phyloP scores from a whole-genome alignment of 2,329 filamentous ascomycete species.

The Pseudogymnoascus sp. region DNA sequence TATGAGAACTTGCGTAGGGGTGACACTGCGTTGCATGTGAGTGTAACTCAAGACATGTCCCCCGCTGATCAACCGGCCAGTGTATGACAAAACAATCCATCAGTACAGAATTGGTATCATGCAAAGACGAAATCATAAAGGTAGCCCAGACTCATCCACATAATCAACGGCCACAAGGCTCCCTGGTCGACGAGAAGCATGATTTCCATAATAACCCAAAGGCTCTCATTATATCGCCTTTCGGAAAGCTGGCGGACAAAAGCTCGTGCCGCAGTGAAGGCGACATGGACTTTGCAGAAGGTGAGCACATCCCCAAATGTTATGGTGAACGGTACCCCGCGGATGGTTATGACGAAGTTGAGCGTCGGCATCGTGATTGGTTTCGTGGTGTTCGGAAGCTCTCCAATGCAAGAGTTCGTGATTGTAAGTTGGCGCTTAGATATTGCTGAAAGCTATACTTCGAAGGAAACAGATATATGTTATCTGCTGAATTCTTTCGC shows the following conservation, averaged over 20 bases:
- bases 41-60: not conserved
- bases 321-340: not conserved
- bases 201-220: not conserved
- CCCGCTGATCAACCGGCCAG: not conserved
- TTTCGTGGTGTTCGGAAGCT: not conserved
- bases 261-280: not conserved
- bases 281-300: not conserved
- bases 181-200: not conserved
- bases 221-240: not conserved
- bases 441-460: not conserved
- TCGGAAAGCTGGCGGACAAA: not conserved
- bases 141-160: not conserved
- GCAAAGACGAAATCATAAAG: not conserved
- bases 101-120: not conserved
- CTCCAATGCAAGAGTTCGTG: not conserved
- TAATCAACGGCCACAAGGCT: not conserved
- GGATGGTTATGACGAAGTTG: not conserved
- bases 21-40: not conserved
- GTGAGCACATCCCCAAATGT: not conserved
- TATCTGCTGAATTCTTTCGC: not conserved
- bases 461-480: not conserved
- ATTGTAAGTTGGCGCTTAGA: not conserved
- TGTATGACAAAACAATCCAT: not conserved
- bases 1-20: not conserved
- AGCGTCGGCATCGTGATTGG: not conserved